Evolutionary conservation across 768 basidiomycete genomes (phyloP).

Genomic region (Rhodotorula diobovata): DNA sequence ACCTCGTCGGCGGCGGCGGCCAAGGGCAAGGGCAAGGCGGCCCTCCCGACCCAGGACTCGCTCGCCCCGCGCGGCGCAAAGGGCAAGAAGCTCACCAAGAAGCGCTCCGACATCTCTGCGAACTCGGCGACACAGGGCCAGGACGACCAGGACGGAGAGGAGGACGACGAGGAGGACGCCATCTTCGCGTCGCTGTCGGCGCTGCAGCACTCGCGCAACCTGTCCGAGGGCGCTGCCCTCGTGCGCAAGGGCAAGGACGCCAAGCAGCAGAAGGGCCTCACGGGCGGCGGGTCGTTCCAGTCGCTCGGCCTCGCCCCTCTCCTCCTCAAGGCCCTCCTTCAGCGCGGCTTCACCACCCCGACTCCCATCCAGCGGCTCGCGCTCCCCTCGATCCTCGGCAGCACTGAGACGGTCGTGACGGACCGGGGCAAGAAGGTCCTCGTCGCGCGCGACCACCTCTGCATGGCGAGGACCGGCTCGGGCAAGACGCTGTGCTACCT

Average conservation of each 20-base stretch:
- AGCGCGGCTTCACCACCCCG: conserved; percentile 90
- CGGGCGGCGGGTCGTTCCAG: conserved; percentile 92
- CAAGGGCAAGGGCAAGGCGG: background rate
- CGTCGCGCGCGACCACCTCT: conserved; percentile 38
- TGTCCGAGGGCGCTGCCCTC: conserved; percentile 68
- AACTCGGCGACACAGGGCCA: background rate
- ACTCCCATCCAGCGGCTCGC: conserved; percentile 92
- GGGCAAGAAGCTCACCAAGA: background rate
- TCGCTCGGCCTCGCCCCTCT: conserved; percentile 87
- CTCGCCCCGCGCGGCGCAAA: background rate
- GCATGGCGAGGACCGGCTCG: conserved; percentile 94
- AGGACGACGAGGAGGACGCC: conserved; percentile 31
- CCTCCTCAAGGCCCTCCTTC: conserved; percentile 72
- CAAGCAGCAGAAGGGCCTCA: conserved; percentile 68
- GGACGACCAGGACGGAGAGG: conserved; percentile 11
- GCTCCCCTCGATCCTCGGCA: conserved; percentile 77
- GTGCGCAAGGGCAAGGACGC: conserved; percentile 60
- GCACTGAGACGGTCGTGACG: conserved; percentile 87
- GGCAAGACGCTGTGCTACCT: conserved; percentile 97
- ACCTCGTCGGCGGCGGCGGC: background rate
- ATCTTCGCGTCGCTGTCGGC: conserved; percentile 21
- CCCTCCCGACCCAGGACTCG: background rate
- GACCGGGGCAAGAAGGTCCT: conserved; percentile 33
- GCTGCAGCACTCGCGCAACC: conserved; percentile 52
- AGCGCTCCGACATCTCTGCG: background rate